Evolutionary conservation across 306 rosid species (phyloP).

Genomic region (Ammopiptanthus mongolicus): DNA sequence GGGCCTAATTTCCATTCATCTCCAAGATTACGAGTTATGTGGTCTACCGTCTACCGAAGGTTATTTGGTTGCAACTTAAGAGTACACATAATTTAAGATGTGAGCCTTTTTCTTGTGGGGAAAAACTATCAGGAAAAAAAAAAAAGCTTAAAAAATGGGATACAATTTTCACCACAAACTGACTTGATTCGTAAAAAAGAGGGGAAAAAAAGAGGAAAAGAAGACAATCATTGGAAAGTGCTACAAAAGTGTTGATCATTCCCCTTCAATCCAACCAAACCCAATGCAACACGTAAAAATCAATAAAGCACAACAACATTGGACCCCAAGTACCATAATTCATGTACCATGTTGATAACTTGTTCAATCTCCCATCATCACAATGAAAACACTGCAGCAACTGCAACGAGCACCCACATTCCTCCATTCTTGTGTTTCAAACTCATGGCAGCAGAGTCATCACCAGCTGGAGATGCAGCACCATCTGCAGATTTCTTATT

Average conservation of each 20-base stretch:
- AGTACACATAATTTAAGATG: not conserved
- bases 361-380: constrained; percentile 13
- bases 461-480: constrained; percentile 10
- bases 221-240: constrained; percentile 13
- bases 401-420: not conserved
- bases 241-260: constrained; percentile 14
- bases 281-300: constrained; percentile 4
- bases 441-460: constrained; percentile 25
- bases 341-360: not conserved
- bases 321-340: not conserved
- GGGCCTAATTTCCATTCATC: too few species aligned
- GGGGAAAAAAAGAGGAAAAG: not conserved
- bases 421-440: constrained; percentile 20
- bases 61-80: too few species aligned
- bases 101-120: not conserved
- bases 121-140: not conserved
- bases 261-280: constrained; percentile 1
- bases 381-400: constrained; percentile 15
- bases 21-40: too few species aligned
- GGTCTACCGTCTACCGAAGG: too few species aligned
- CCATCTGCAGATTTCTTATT: constrained; percentile 36
- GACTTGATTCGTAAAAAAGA: not conserved
- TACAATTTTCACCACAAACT: constrained; percentile 25
- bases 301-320: constrained; percentile 11
- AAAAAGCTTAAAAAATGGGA: not conserved